Conservation (phyloP, 495 filamentous ascomycete species). For the Aspergillus indologenus region DNA sequence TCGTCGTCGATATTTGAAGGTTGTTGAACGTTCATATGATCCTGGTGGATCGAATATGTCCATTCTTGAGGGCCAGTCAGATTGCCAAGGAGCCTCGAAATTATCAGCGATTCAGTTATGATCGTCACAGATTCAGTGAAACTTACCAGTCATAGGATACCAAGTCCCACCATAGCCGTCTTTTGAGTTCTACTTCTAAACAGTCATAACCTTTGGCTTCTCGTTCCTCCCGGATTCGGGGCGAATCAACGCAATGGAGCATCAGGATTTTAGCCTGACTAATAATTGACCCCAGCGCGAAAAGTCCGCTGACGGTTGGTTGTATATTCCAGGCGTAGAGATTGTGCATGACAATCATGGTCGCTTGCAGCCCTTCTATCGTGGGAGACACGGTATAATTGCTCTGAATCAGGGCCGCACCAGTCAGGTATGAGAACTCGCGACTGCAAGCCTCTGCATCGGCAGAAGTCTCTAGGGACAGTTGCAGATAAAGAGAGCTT, state of each 20-base stretch:
- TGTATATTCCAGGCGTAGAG: constrained; percentile 27
- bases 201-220: constrained; percentile 16
- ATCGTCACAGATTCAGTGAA: background rate
- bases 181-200: constrained; percentile 35
- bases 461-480: constrained; percentile 22
- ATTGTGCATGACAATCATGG: constrained; percentile 39
- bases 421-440: constrained; percentile 31
- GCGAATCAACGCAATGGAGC: constrained; percentile 44
- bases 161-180: constrained; percentile 49
- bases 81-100: constrained; percentile 32
- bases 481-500: constrained; percentile 35
- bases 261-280: constrained; percentile 40
- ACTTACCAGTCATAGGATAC: constrained; percentile 45
- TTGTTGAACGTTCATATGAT: constrained; percentile 41
- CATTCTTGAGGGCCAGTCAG: constrained; percentile 49
- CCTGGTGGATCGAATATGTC: constrained; percentile 44
- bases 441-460: constrained; percentile 28
- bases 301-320: constrained; percentile 31
- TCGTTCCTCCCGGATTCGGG: constrained; percentile 14
- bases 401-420: constrained; percentile 35
- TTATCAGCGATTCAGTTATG: background rate
- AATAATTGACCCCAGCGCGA: constrained; percentile 32
- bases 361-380: constrained; percentile 45
- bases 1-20: constrained; percentile 36
- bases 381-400: constrained; percentile 36